Percentiles rank a stretch among this genome's conserved stretches.
These are phyloP conservation scores for Gyrodon lividus DNA, from an alignment of 768 basidiomycete genomes.

Conservation along the genomic window DNA sequence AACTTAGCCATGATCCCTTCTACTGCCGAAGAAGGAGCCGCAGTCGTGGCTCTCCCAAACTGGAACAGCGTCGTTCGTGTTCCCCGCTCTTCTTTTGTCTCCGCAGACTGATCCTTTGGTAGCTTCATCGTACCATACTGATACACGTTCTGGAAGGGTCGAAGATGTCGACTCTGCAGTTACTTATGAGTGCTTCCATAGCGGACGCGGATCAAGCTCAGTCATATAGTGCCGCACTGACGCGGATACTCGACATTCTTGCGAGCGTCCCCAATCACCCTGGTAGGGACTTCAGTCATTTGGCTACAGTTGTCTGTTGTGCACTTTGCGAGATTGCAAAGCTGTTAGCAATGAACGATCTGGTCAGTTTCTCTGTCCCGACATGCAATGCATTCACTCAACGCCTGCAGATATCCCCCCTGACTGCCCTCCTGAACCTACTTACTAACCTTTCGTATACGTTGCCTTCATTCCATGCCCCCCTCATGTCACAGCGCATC, in stretches of 20 bases:
- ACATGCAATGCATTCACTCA: constrained; percentile 5
- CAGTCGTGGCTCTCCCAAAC: constrained; percentile 42
- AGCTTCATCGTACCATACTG: constrained; percentile 64
- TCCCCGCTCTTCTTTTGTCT: not conserved
- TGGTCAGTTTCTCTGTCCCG: constrained; percentile 36
- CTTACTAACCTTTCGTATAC: constrained; percentile 45
- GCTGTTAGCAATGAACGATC: constrained; percentile 34
- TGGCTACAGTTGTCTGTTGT: constrained; percentile 30
- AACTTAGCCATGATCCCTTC: constrained; percentile 6
- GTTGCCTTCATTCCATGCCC: constrained; percentile 46
- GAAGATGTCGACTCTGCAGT: constrained; percentile 49
- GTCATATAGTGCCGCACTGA: constrained; percentile 43
- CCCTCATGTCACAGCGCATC: constrained; percentile 33
- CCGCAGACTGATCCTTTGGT: not conserved
- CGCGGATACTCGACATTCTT: constrained; percentile 34
- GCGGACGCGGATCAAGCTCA: constrained; percentile 25
- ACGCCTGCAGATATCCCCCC: constrained; percentile 39
- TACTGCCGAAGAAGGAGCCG: constrained; percentile 30
- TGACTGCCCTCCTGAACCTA: constrained; percentile 55
- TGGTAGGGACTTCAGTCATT: constrained; percentile 17
- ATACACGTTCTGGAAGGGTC: constrained; percentile 47
- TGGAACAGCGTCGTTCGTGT: constrained; percentile 56
- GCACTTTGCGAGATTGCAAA: constrained; percentile 42
- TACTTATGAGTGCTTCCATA: constrained; percentile 42
- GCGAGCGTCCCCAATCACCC: constrained; percentile 23